These are phyloP conservation scores for Ophiostoma triangulosporum DNA, from an alignment of 2,329 filamentous ascomycete species.

Conservation along the genomic window DNA sequence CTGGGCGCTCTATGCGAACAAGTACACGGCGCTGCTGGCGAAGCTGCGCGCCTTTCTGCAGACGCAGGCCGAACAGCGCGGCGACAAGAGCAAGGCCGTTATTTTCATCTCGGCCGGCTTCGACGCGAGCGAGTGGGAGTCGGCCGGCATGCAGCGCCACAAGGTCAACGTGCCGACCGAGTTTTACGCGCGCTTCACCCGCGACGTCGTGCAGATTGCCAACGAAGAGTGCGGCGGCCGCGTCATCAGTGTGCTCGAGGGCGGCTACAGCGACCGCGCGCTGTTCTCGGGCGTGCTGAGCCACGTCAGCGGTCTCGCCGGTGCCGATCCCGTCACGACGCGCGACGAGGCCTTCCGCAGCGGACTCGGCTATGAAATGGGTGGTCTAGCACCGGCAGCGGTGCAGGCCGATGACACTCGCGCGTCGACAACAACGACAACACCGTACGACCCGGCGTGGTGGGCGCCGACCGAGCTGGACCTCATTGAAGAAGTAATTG, in stretches of 20 bases:
- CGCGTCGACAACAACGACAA: background rate
- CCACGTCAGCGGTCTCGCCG: slow-evolving; percentile 72
- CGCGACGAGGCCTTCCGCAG: slow-evolving; percentile 23
- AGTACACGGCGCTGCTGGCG: slow-evolving; percentile 63
- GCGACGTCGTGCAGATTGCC: slow-evolving; percentile 71
- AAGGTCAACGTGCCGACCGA: slow-evolving; percentile 91
- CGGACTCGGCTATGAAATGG: slow-evolving; percentile 46
- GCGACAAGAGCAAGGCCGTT: slow-evolving; percentile 46
- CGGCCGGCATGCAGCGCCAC: slow-evolving; percentile 85
- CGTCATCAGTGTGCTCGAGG: slow-evolving; percentile 86
- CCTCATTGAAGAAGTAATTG: slow-evolving; percentile 48
- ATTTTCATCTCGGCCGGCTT: slow-evolving; percentile 96
- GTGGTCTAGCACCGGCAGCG: slow-evolving; percentile 12
- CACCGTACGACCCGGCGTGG: slow-evolving; percentile 53
- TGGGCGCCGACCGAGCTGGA: slow-evolving; percentile 56
- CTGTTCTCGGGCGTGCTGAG: slow-evolving; percentile 79
- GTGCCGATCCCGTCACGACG: slow-evolving; percentile 28
- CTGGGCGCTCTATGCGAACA: slow-evolving; percentile 72
- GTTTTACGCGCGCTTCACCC: slow-evolving; percentile 85
- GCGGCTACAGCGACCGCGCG: slow-evolving; percentile 88
- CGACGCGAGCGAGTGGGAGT: slow-evolving; percentile 92
- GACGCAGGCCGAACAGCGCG: slow-evolving; percentile 47
- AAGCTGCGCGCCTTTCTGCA: slow-evolving; percentile 71
- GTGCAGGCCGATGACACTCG: background rate
- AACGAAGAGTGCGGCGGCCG: slow-evolving; percentile 64